These are phyloP conservation scores for Rhizopus stolonifer DNA, from an alignment of 371 early-diverging fungal genomes.

Conservation along the genomic window DNA sequence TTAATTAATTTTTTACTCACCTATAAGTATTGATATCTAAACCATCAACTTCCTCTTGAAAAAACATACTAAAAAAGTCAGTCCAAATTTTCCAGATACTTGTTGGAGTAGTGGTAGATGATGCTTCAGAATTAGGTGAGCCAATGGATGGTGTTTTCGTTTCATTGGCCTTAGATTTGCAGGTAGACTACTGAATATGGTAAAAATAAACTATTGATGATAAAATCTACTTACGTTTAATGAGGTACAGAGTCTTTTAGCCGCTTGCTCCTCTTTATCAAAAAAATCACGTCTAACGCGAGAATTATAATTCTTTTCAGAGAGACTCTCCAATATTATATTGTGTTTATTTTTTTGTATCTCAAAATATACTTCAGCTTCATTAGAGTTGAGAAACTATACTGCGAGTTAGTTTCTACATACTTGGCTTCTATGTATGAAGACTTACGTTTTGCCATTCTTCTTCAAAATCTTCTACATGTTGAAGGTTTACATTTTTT, in stretches of 20 bases:
- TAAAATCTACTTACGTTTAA: constrained; percentile 9
- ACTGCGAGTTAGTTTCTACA: constrained; percentile 11
- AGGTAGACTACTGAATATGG: constrained; percentile 11
- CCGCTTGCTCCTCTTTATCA: constrained; percentile 9
- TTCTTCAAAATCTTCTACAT: constrained; percentile 18
- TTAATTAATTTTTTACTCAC: constrained; percentile 10
- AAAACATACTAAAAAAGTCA: constrained; percentile 3
- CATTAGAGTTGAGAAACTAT: constrained; percentile 18
- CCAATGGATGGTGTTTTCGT: background rate
- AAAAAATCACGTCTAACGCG: constrained; percentile 15
- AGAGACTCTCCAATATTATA: constrained; percentile 10
- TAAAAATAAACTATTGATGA: constrained; percentile 7
- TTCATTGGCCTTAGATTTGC: constrained; percentile 10
- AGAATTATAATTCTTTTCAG: constrained; percentile 15
- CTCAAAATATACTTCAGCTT: constrained; percentile 11
- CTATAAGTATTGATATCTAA: constrained; percentile 3
- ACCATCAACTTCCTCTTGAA: constrained; percentile 10
- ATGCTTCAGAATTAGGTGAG: constrained; percentile 3
- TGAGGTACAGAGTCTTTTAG: constrained; percentile 8
- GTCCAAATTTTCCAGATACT: constrained; percentile 10
- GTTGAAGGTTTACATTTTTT: constrained; percentile 2
- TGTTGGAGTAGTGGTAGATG: constrained; percentile 2
- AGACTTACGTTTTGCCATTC: constrained; percentile 13
- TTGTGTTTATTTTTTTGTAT: constrained; percentile 5
- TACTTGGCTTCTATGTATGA: constrained; percentile 8